These are phyloP conservation scores for Dicorynia guianensis DNA, from an alignment of 306 rosid genomes.

Conservation along the genomic window DNA sequence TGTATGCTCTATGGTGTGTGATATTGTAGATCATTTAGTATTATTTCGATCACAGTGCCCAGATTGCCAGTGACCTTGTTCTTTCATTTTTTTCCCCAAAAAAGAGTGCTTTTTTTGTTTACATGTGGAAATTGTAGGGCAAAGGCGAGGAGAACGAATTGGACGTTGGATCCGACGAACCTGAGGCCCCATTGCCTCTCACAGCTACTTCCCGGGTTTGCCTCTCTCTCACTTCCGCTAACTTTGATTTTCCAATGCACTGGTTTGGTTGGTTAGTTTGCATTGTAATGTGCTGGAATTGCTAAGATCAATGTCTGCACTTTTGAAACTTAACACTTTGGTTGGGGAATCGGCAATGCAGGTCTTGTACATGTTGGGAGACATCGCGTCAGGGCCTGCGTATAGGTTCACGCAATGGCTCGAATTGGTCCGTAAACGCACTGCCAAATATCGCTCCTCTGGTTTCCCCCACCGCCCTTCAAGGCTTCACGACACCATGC, in stretches of 20 bases:
- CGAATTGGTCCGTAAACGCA: constrained; percentile 86
- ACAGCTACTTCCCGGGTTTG: constrained; percentile 78
- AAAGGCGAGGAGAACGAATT: constrained; percentile 50
- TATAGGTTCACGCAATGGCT: constrained; percentile 86
- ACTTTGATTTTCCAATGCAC: neutral
- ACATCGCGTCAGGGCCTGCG: constrained; percentile 79
- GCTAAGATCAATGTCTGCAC: neutral
- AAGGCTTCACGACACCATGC: constrained; percentile 42
- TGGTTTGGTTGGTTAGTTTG: neutral
- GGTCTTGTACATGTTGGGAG: constrained; percentile 94
- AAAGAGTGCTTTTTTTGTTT: neutral
- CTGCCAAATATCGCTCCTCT: constrained; percentile 62
- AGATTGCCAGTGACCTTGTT: neutral
- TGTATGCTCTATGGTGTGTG: neutral
- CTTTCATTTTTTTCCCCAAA: neutral
- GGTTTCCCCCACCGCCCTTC: constrained; percentile 72
- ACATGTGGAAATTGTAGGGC: constrained; percentile 52
- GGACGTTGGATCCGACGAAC: constrained; percentile 62
- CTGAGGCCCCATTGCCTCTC: constrained; percentile 69
- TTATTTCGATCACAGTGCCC: constrained; percentile 7
- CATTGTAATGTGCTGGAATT: neutral
- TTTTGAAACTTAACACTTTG: neutral
- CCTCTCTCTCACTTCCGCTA: neutral
- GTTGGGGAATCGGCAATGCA: constrained; percentile 44
- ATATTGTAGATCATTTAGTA: neutral